A percentile compares a stretch with the other conserved stretches of the same genome.
phyloP scores from a whole-genome alignment of 192 early-diverging fungal genomes.

The Mortierella antarctica region DNA sequence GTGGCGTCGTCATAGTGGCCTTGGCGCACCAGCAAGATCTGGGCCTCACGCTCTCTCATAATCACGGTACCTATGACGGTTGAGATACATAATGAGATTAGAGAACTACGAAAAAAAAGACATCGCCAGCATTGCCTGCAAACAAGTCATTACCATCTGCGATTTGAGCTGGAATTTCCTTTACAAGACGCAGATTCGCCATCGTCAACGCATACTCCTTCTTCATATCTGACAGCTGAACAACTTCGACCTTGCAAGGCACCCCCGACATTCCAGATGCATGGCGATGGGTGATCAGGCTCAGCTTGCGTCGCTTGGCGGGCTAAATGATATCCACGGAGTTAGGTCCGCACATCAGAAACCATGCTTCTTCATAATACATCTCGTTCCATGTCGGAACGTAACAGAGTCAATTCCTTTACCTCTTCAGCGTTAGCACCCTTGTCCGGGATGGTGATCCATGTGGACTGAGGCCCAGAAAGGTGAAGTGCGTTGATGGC shows the following conservation, averaged over 20 bases:
- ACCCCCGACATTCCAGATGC: not conserved
- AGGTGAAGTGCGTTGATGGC: constrained; percentile 45
- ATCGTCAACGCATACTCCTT: constrained; percentile 20
- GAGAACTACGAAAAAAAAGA: not conserved
- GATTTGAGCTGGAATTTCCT: constrained; percentile 18
- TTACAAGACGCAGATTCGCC: constrained; percentile 25
- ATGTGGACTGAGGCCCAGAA: constrained; percentile 21
- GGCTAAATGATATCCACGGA: constrained; percentile 4
- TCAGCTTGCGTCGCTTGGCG: constrained; percentile 11
- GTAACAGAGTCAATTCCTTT: not conserved
- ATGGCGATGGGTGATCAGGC: not conserved
- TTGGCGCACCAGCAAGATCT: constrained; percentile 22
- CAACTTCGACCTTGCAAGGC: constrained; percentile 10
- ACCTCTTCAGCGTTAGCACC: constrained; percentile 15
- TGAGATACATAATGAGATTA: not conserved
- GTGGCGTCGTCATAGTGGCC: constrained; percentile 31
- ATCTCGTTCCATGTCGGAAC: not conserved
- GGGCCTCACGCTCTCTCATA: constrained; percentile 17
- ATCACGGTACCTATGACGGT: constrained; percentile 1
- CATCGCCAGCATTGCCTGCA: not conserved
- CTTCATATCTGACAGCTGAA: constrained; percentile 21
- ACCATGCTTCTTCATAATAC: no score
- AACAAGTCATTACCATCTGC: constrained; percentile 10
- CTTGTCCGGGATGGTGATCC: constrained; percentile 15
- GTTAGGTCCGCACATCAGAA: no score